Percentiles rank a stretch among this genome's conserved stretches.
Conservation (phyloP, 495 filamentous ascomycete genomes). For the Aspergillus ostianus region DNA sequence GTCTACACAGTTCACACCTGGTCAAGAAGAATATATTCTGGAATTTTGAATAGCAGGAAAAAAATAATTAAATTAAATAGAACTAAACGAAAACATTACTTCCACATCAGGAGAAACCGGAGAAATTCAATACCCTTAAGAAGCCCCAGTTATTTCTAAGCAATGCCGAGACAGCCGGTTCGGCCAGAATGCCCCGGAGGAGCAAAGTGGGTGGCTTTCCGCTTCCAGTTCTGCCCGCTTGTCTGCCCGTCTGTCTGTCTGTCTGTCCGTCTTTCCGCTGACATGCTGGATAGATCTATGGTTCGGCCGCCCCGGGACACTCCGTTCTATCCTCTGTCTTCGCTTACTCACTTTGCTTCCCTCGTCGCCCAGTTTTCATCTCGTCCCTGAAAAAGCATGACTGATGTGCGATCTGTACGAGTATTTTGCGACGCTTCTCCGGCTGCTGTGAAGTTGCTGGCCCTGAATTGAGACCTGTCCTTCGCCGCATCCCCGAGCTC, state of each 20-base stretch:
- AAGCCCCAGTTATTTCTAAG: constrained; percentile 1
- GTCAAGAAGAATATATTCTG: neutral
- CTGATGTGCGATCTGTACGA: constrained; percentile 13
- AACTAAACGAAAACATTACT: neutral
- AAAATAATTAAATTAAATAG: neutral
- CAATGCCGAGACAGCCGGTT: constrained; percentile 17
- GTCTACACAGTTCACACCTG: too few species aligned
- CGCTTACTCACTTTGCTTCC: constrained; percentile 5
- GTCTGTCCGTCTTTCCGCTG: constrained; percentile 5
- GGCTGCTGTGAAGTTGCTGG: constrained; percentile 17
- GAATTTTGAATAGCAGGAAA: neutral
- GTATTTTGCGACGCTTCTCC: constrained; percentile 9
- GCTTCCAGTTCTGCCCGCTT: constrained; percentile 15
- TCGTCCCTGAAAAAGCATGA: constrained; percentile 17
- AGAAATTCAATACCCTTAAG: too few species aligned
- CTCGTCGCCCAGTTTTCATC: neutral
- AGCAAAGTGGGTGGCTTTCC: constrained; percentile 16
- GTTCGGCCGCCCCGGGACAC: constrained; percentile 5
- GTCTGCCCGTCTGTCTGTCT: constrained; percentile 8
- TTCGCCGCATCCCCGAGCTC: constrained; percentile 7
- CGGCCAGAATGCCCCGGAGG: constrained; percentile 9
- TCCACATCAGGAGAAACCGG: neutral
- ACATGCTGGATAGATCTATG: constrained; percentile 16
- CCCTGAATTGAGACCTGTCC: constrained; percentile 26
- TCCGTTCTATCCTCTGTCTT: neutral